These are phyloP conservation scores for Eucalyptus pauciflora DNA, from an alignment of 345 rosid genomes.

Conservation along the genomic window DNA sequence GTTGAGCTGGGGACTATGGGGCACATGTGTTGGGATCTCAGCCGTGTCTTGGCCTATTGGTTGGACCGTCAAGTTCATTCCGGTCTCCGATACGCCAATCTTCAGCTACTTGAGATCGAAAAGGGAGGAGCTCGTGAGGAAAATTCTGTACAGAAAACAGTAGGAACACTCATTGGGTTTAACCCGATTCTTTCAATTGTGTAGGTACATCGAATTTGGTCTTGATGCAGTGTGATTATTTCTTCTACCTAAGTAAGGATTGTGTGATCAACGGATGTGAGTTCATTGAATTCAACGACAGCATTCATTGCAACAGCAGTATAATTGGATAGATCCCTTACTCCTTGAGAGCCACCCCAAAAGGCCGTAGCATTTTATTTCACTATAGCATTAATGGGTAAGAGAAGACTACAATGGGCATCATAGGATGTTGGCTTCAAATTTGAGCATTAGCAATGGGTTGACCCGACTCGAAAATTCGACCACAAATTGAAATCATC, in stretches of 20 bases:
- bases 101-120: conserved; percentile 25
- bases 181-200: not conserved
- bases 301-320: conserved; percentile 8
- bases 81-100: conserved; percentile 39
- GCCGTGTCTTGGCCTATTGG: conserved; percentile 67
- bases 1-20: conserved; percentile 59
- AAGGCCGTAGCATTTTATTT: not conserved
- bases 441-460: not conserved
- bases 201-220: not conserved
- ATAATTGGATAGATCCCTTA: not conserved
- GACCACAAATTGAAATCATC: not conserved
- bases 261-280: not conserved
- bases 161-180: not conserved
- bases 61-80: conserved; percentile 47
- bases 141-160: not conserved
- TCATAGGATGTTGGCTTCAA: not conserved
- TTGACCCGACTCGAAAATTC: not conserved
- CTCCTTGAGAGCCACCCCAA: not conserved
- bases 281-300: not conserved
- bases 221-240: not conserved
- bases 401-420: not conserved
- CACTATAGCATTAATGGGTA: not conserved
- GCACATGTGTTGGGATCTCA: conserved; percentile 41
- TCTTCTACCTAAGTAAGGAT: not conserved
- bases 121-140: not conserved